phyloP scores from a whole-genome alignment of 2,329 filamentous ascomycete species.

The Drechslerella dactyloides region DNA sequence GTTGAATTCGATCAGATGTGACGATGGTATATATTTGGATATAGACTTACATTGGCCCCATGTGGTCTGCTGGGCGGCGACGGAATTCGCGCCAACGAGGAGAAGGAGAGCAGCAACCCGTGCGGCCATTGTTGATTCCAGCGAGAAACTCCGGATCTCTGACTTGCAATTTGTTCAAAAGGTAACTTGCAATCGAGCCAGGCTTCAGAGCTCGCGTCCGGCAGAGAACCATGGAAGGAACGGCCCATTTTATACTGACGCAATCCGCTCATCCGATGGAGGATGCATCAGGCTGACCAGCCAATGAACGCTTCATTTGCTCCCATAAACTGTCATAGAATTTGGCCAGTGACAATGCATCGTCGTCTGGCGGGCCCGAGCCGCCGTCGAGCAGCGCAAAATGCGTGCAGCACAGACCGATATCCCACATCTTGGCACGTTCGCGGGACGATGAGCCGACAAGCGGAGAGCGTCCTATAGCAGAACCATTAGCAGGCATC shows the following conservation, averaged over 20 bases:
- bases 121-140: conserved; percentile 18
- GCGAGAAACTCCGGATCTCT: not conserved
- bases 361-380: not conserved
- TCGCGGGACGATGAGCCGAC: conserved; percentile 43
- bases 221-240: not conserved
- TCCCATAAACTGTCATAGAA: not conserved
- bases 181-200: not conserved
- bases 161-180: not conserved
- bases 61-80: conserved; percentile 19
- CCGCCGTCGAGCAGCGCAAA: not conserved
- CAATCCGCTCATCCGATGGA: not conserved
- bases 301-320: too few relatives aligned
- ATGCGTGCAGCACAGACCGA: not conserved
- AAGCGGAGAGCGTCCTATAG: not conserved
- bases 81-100: conserved; percentile 26
- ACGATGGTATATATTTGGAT: not conserved
- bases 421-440: not conserved
- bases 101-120: conserved; percentile 19
- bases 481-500: not conserved
- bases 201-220: not conserved
- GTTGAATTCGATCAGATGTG: too few relatives aligned
- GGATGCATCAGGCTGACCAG: too few relatives aligned
- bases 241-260: conserved; percentile 1
- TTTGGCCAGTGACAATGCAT: not conserved
- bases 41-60: conserved; percentile 43